Percentiles rank a stretch among this genome's conserved stretches.
Conservation (phyloP, 2,329 filamentous ascomycete genomes). For the Fusarium zealandicum region DNA sequence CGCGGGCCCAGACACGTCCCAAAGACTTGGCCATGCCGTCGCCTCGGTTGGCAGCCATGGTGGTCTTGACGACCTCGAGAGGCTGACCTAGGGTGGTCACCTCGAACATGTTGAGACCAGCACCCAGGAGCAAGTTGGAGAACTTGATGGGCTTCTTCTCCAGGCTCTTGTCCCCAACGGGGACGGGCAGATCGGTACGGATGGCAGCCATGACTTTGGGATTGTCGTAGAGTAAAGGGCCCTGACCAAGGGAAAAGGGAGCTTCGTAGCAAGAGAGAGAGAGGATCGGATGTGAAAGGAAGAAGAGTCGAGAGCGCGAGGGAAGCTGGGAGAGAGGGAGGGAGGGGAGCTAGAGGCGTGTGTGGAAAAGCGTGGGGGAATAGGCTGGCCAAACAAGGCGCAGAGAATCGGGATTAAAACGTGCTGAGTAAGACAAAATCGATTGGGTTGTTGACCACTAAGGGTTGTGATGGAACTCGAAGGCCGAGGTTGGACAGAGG, state of each 20-base stretch:
- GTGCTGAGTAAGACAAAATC: slow-evolving; percentile 34
- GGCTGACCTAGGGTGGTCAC: slow-evolving; percentile 75
- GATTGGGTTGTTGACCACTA: no score
- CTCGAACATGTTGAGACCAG: slow-evolving; percentile 96
- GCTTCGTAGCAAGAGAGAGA: slow-evolving; percentile 75
- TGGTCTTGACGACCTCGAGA: slow-evolving; percentile 98
- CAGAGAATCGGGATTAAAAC: slow-evolving; percentile 6
- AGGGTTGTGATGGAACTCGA: neutral
- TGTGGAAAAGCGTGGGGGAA: slow-evolving; percentile 27
- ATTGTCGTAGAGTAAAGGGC: slow-evolving; percentile 65
- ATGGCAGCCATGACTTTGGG: slow-evolving; percentile 69
- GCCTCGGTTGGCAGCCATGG: slow-evolving; percentile 95
- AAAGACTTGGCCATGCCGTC: slow-evolving; percentile 87
- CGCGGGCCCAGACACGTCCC: slow-evolving; percentile 88
- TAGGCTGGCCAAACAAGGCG: neutral
- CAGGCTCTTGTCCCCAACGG: slow-evolving; percentile 61
- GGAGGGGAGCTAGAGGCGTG: slow-evolving; percentile 36
- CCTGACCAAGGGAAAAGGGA: slow-evolving; percentile 98
- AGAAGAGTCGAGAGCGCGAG: slow-evolving; percentile 11
- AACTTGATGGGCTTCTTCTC: slow-evolving; percentile 99
- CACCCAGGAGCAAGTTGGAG: slow-evolving; percentile 95
- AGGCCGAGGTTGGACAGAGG: slow-evolving; percentile 28
- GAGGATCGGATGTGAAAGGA: slow-evolving; percentile 31
- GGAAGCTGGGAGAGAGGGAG: slow-evolving; percentile 16
- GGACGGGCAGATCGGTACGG: slow-evolving; percentile 61